phyloP scores from a whole-genome alignment of 352 stramenopile species.

The Thalassiosira mediterranea region DNA sequence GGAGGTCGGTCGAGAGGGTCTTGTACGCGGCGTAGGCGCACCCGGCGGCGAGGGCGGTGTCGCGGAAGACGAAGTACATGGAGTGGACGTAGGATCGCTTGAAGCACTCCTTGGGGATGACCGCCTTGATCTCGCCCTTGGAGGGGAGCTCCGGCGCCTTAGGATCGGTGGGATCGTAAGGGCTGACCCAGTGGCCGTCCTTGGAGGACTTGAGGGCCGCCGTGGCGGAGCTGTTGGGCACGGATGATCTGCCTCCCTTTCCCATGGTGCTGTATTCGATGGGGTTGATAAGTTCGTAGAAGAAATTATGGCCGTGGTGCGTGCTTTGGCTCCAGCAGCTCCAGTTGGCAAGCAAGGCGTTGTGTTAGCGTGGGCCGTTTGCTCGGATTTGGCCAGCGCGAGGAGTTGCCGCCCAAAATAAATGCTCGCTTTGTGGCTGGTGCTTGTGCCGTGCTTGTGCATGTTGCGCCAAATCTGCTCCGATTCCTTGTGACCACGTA shows the following conservation, averaged over 20 bases:
- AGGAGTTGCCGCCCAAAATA: too few relatives aligned
- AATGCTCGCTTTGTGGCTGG: too few relatives aligned
- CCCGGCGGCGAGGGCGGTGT: conserved; percentile 88
- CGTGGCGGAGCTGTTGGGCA: conserved; percentile 8
- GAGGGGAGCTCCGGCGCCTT: conserved; percentile 76
- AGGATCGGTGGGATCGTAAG: conserved; percentile 80
- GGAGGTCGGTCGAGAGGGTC: conserved; percentile 71
- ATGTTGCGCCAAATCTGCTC: too few relatives aligned
- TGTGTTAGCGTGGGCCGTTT: too few relatives aligned
- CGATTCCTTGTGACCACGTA: too few relatives aligned
- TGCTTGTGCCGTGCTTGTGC: too few relatives aligned
- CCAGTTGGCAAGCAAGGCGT: too few relatives aligned
- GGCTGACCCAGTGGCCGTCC: conserved; percentile 60
- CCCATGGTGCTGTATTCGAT: conserved; percentile 54
- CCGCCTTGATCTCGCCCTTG: conserved; percentile 84
- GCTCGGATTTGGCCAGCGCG: too few relatives aligned
- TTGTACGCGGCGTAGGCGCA: conserved; percentile 88
- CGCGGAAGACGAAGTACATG: conserved; percentile 90
- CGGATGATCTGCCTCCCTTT: conserved; percentile 64
- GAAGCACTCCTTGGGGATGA: conserved; percentile 93
- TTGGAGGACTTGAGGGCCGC: conserved; percentile 19
- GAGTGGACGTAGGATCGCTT: conserved; percentile 91
- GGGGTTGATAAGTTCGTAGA: conserved; percentile 5
- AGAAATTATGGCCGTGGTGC: too few relatives aligned
- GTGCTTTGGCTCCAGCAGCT: too few relatives aligned